phyloP scores from a whole-genome alignment of 2,329 filamentous ascomycete genomes.

The Onygenales sp. region DNA sequence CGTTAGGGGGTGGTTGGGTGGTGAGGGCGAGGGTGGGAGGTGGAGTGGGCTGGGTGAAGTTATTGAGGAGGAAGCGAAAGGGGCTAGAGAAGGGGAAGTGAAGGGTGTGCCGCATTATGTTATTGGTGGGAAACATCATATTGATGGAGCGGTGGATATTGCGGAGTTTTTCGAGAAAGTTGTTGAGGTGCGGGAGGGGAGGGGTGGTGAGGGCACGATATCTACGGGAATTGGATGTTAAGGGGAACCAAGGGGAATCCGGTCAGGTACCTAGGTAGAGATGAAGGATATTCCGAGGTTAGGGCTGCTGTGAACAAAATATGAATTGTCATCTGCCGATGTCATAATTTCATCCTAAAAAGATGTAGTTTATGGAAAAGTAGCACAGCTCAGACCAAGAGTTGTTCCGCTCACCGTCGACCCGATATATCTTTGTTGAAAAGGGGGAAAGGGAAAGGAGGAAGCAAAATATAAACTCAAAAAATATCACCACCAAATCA shows the following conservation, averaged over 20 bases:
- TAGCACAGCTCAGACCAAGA: no score
- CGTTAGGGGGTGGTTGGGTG: constrained; percentile 9
- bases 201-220: no score
- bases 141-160: constrained; percentile 12
- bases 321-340: no score
- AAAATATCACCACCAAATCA: neutral
- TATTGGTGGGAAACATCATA: constrained; percentile 11
- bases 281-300: no score
- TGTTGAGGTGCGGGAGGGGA: constrained; percentile 6
- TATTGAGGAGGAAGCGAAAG: constrained; percentile 7
- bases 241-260: no score
- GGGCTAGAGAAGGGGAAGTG: constrained; percentile 5
- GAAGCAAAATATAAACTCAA: neutral
- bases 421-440: neutral
- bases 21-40: neutral
- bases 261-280: no score
- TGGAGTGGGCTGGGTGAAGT: constrained; percentile 1
- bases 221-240: no score
- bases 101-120: constrained; percentile 14
- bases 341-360: no score
- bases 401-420: no score
- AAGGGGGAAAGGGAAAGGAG: constrained; percentile 2
- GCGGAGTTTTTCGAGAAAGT: constrained; percentile 12
- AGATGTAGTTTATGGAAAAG: no score
- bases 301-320: no score